Evolutionary conservation across 1,284 basidiomycete genomes (phyloP), one percentile per base, ranked within the genome.

Genomic region (Ceratobasidium sp.): DNA sequence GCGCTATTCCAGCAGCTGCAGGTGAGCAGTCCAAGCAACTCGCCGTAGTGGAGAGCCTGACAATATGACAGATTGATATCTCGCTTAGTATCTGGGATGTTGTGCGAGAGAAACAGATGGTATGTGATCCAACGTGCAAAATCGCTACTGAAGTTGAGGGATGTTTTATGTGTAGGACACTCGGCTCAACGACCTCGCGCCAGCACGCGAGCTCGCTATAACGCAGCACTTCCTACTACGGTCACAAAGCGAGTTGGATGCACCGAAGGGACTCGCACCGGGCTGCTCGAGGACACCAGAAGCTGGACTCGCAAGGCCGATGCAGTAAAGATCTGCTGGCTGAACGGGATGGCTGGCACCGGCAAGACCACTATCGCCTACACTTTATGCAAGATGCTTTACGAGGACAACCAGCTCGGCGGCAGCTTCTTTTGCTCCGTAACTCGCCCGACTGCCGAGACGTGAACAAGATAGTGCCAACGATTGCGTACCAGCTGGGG

Each of bases 371-470:
- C 43, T 2, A 49, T 60, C 7, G n/a, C 57, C 15, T 54, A 54
- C 29, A 29, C 25, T 34, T 29, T 54, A 15, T 54, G 52, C 31
- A 1, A 54, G 27, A 8, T 29, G 3, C 29, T 54, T 1, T 6
- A 54, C 6, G 7, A 12, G 2, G 32, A 2, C 38, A 40, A 40
- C 10, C 25, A 35, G 53, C 75, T 77, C 4, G 76, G 75, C 10
- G 77, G 76, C 2, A 76, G 72, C 29, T 78, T 79, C 70, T 79
- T 78, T 71, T 79, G 76, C 50, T 76, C 77, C 55, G 38, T 13
- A 29, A 25, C 25, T 25, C 27, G 10, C 38, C 55, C 10, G 55
- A 42, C 13, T 43, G 55, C 40, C 34, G 55, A 8, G 55, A 57
- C 35, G 35, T n/a, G 7, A 22, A 29, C 3, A 15, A 35, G 3